Base-by-base conservation (phyloP, 257 asterid genomes). In the Anisodus acutangulus region DNA sequence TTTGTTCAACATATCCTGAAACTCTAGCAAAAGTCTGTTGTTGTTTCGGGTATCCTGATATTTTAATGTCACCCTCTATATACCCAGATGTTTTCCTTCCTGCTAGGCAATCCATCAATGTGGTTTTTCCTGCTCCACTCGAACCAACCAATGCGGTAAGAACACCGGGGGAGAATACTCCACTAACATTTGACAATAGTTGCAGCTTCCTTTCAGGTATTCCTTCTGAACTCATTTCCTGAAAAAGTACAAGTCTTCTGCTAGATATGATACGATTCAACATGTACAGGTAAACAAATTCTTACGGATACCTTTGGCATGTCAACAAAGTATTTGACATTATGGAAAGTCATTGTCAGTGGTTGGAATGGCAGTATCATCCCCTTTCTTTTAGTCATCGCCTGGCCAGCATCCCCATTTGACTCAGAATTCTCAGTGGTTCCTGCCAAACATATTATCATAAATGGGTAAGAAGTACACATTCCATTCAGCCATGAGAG, bases 121-220 rank as follows among this genome's bases (percentile, higher is more conserved):
- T 95, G 81, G 99, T 95, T 89, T 95, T 95, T 51, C 99, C 99
- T 19, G 99, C 99, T 57, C 99, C 99, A 84, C 99, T 95, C 41
- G 95, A 84, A 60, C 98, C 99, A 84, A 95, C 95, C 82, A 95
- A 86, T 37, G 99, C 99, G 13, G 98, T 93, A 69, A 95, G 96
- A 85, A 95, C 94, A 49, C 98, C 97, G 0, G 99, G 98, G 3
- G 97, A 88, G 88, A 94, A 95, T 51, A 91, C 95, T 53, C 99
- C 97, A 62, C 97, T 92, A 19, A 95, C 97, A 85, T 89, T 88
- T 80, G 89, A 90, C 90, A 95, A 85, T 68, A 95, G 92, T 78
- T 95, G 99, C 91, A 95, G 87, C 88, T 86, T 89, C 86, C 85
- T 91, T 72, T 94, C 98, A 31, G 91, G 84, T 85, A 93, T 80